A percentile compares a stretch with the other conserved stretches of the same genome.
These are phyloP conservation scores for Rhodotorula kratochvilovae DNA, from an alignment of 768 basidiomycete genomes.

Conservation along the genomic window DNA sequence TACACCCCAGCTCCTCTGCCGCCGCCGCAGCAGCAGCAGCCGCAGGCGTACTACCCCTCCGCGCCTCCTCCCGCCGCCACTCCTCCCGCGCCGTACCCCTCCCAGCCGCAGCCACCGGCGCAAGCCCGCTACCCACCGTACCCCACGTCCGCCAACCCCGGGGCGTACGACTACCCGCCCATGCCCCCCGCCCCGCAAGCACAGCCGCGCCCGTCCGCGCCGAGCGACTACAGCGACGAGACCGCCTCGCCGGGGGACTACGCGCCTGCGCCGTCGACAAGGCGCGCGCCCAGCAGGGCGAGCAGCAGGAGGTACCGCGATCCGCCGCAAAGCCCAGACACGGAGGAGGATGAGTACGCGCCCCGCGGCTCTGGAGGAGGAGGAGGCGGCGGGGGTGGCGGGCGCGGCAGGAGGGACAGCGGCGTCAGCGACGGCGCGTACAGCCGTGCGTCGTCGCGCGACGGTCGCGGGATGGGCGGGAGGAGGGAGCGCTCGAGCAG, in stretches of 20 bases:
- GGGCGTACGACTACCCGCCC: background rate
- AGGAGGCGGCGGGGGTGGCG: background rate
- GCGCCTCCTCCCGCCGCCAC: background rate
- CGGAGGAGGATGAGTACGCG: background rate
- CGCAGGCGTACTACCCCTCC: background rate
- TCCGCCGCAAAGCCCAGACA: background rate
- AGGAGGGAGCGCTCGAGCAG: background rate
- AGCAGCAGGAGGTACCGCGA: background rate
- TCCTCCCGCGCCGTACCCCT: background rate
- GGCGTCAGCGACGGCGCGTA: background rate
- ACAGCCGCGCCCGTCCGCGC: background rate
- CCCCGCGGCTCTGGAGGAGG: too few relatives aligned
- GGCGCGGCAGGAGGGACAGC: background rate
- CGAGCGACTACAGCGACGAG: constrained; percentile 8
- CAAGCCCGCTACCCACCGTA: background rate
- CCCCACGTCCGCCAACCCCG: background rate
- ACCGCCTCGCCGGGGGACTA: background rate
- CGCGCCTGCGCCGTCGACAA: background rate
- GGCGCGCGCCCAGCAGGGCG: background rate
- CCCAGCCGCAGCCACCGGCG: background rate
- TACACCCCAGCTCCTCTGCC: background rate
- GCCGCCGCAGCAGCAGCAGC: background rate
- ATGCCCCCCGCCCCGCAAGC: background rate
- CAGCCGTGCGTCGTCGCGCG: background rate
- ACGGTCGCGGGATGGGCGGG: background rate